Percentiles rank a stretch among this genome's conserved stretches.
Evolutionary conservation across 805 yeast species (phyloP).

Genomic region (Kodamaea fukazawae): DNA sequence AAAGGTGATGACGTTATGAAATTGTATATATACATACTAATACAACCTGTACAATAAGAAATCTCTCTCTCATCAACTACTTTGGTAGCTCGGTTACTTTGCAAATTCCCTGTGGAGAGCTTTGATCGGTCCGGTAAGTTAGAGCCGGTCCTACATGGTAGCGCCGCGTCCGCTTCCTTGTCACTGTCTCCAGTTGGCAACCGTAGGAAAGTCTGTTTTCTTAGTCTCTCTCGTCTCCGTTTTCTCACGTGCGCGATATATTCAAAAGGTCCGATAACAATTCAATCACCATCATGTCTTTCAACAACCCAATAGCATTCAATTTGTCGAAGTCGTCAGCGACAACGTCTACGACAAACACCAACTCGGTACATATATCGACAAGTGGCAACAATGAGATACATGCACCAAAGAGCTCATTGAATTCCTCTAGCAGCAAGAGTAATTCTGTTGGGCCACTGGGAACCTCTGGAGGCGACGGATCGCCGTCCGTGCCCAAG

Average conservation of each 20-base stretch:
- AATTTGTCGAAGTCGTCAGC: slow-evolving; percentile 39
- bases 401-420: too few species aligned
- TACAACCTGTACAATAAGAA: not conserved
- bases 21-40: slow-evolving; percentile 8
- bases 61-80: too few species aligned
- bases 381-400: not conserved
- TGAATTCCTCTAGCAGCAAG: not conserved
- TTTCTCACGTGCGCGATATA: too few species aligned
- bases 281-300: slow-evolving; percentile 22
- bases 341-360: slow-evolving; percentile 41
- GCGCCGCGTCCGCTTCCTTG: too few species aligned
- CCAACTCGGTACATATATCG: slow-evolving; percentile 23
- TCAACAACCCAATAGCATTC: slow-evolving; percentile 29
- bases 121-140: too few species aligned
- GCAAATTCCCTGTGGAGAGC: too few species aligned
- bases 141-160: too few species aligned
- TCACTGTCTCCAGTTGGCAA: too few species aligned
- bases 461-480: slow-evolving; percentile 4
- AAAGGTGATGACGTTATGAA: slow-evolving; percentile 11
- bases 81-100: too few species aligned
- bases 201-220: too few species aligned
- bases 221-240: not conserved
- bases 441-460: not conserved
- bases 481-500: slow-evolving; percentile 8
- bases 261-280: too few species aligned